Conservation (phyloP, 1,139 yeast genomes). For the Sugiyamaella japonica region DNA sequence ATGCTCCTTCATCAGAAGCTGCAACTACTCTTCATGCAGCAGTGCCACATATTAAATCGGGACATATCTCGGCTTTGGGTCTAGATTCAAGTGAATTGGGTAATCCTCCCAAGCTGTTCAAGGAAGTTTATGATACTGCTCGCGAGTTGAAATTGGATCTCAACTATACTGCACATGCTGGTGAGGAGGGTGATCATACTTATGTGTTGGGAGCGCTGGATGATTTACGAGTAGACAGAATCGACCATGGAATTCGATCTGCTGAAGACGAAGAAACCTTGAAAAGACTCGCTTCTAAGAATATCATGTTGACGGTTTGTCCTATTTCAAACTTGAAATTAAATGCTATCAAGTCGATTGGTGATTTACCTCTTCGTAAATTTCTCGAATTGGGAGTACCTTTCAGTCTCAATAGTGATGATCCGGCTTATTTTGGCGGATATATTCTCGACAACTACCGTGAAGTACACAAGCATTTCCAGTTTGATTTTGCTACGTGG, state of each 20-base stretch:
- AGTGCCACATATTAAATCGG: slow-evolving; percentile 50
- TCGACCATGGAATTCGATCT: slow-evolving; percentile 77
- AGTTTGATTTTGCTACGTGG: slow-evolving; percentile 61
- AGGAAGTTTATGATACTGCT: slow-evolving; percentile 57
- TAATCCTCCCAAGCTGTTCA: slow-evolving; percentile 67
- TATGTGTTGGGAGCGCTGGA: slow-evolving; percentile 60
- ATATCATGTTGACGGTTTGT: slow-evolving; percentile 65
- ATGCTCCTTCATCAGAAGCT: slow-evolving; percentile 61
- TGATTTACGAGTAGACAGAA: slow-evolving; percentile 59
- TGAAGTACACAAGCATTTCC: slow-evolving; percentile 63
- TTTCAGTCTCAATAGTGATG: slow-evolving; percentile 77
- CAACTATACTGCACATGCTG: slow-evolving; percentile 79
- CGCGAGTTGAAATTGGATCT: slow-evolving; percentile 45
- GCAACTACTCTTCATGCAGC: slow-evolving; percentile 57
- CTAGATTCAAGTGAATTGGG: slow-evolving; percentile 75
- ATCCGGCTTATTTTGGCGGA: slow-evolving; percentile 86
- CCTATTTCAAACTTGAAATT: slow-evolving; percentile 75
- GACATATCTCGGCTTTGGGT: slow-evolving; percentile 69
- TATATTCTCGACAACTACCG: slow-evolving; percentile 73
- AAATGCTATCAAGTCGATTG: slow-evolving; percentile 66
- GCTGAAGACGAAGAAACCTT: slow-evolving; percentile 54
- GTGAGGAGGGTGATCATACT: slow-evolving; percentile 79
- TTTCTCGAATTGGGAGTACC: slow-evolving; percentile 65
- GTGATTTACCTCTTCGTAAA: slow-evolving; percentile 61
- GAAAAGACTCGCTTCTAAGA: slow-evolving; percentile 52